Conservation (phyloP, 345 rosid genomes). For the Streptanthus diversifolius region DNA sequence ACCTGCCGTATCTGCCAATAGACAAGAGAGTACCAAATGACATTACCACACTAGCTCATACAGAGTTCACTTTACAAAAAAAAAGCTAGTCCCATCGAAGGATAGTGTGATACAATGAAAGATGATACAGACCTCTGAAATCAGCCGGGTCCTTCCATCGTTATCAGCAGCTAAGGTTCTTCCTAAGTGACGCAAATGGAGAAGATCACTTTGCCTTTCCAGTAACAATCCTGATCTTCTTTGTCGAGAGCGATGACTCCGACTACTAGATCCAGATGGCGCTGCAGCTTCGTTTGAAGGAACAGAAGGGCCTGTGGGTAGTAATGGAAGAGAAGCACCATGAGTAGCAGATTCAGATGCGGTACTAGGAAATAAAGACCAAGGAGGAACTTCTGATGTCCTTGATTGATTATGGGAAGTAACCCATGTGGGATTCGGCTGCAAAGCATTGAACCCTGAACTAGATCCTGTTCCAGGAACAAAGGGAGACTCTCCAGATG, state of each 20-base stretch:
- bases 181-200: conserved; percentile 58
- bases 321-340: conserved; percentile 48
- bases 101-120: neutral
- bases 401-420: conserved; percentile 47
- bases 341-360: conserved; percentile 55
- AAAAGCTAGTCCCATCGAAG: neutral
- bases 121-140: conserved; percentile 58
- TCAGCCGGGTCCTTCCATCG: conserved; percentile 65
- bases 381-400: conserved; percentile 56
- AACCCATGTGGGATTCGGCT: conserved; percentile 44
- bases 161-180: conserved; percentile 65
- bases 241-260: conserved; percentile 44
- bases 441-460: conserved; percentile 50
- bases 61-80: neutral
- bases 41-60: neutral
- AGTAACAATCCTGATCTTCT: conserved; percentile 47
- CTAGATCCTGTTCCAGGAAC: conserved; percentile 43
- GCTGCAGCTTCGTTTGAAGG: conserved; percentile 46
- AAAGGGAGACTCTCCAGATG: conserved; percentile 45
- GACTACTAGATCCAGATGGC: conserved; percentile 48
- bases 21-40: conserved; percentile 29
- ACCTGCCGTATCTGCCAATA: conserved; percentile 74
- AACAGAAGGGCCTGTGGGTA: conserved; percentile 52
- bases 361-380: conserved; percentile 60
- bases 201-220: conserved; percentile 56